Base-by-base conservation (phyloP, 345 rosid genomes). In the Citropsis articulata region DNA sequence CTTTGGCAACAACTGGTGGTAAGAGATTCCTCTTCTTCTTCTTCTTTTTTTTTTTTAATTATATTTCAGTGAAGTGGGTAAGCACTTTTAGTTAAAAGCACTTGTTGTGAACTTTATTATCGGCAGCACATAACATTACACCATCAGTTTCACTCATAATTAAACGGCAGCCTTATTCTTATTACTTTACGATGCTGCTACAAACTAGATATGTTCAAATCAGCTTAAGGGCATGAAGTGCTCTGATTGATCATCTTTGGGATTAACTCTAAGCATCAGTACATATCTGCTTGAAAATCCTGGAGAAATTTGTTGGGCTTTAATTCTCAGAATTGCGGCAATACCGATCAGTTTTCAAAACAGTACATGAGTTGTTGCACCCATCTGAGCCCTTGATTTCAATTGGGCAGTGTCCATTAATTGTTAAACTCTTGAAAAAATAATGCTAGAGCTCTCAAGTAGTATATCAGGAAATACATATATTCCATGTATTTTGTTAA, bases 341-440 rank as follows among this genome's bases (percentile, higher is more conserved):
- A 5, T 75, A 88, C 18, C 85, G 6, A 36, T 87, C 77, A 9
- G 85, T 91, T 60, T 78, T 45, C 6, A 82, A 89, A 4, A 89
- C 94, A 0, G 90, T 82, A 64, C 94, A 91, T 0, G 94, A 91
- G 75, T 88, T 84, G 35, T 82, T 80, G 38, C 84, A 82, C 5
- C 87, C 82, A 1, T 84, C 77, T 0, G 78, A 40, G 0, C 87
- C 83, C 77, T 73, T 85, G 2, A 92, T 65, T 1, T 4, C 78
- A 56, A 21, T 42, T 0, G 95, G 95, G 27, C 93, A 89, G 82
- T 89, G 90, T 19, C 91, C 86, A 7, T 86, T 87, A n/a, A 88
- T 84, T 42, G 48, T 42, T 42, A 42, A 10, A 42, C 16, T 12
- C 10, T 12, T 42, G 48, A 42, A 42, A 42, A 42, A 10, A 42